phyloP scores from a whole-genome alignment of 805 yeast genomes.

The Saccharomycopsis sp. region DNA sequence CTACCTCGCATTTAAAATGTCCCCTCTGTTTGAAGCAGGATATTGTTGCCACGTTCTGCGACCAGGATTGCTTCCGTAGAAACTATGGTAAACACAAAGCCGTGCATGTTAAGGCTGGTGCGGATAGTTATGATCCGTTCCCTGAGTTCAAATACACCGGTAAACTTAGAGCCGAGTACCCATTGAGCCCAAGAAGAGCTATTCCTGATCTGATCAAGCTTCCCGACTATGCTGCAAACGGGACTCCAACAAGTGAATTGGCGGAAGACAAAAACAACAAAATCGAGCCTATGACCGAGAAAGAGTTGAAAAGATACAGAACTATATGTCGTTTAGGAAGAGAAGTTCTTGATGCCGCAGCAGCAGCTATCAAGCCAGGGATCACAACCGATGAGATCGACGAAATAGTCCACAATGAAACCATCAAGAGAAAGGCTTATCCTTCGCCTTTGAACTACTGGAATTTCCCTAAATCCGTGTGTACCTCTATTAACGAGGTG shows the following conservation, averaged over 20 bases:
- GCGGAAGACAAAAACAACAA: constrained; percentile 60
- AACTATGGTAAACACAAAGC: constrained; percentile 69
- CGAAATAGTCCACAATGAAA: constrained; percentile 77
- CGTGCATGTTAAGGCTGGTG: constrained; percentile 58
- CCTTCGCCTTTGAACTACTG: constrained; percentile 95
- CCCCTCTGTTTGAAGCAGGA: constrained; percentile 84
- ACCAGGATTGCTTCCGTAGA: constrained; percentile 74
- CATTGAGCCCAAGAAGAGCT: constrained; percentile 62
- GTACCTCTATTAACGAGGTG: constrained; percentile 91
- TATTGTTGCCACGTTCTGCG: constrained; percentile 61
- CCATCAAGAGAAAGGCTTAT: constrained; percentile 81
- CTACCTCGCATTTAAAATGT: constrained; percentile 73
- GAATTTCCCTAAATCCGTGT: constrained; percentile 85
- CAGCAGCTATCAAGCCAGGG: constrained; percentile 78
- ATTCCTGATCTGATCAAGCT: constrained; percentile 64
- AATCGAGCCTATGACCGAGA: constrained; percentile 56
- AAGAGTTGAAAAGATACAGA: constrained; percentile 68
- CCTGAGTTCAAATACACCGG: constrained; percentile 76
- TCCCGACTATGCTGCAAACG: constrained; percentile 82
- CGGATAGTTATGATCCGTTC: constrained; percentile 77
- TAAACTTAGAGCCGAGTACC: constrained; percentile 67
- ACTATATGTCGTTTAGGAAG: constrained; percentile 72
- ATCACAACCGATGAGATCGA: constrained; percentile 91
- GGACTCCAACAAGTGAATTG: constrained; percentile 75
- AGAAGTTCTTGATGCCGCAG: constrained; percentile 86